Conservation (phyloP, 805 yeast species). For the Lachancea dasiensis region DNA sequence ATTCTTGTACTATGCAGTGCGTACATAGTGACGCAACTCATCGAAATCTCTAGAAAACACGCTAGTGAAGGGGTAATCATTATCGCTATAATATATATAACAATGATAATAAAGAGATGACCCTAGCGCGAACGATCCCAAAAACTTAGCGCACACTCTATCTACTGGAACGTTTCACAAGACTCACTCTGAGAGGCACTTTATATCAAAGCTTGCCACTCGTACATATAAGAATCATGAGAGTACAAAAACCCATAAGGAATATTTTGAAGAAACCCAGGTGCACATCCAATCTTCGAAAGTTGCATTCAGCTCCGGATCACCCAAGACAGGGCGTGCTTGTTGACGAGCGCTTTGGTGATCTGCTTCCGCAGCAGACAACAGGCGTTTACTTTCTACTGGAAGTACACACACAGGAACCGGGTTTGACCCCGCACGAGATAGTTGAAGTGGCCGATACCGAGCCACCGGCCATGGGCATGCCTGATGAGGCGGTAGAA, state of each 20-base stretch:
- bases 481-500: no score
- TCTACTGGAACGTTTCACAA: no score
- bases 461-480: conserved; percentile 1
- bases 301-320: conserved; percentile 5
- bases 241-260: conserved; percentile 4
- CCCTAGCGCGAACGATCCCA: no score
- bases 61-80: no score
- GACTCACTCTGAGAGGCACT: no score
- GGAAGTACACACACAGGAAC: conserved; percentile 7
- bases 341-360: conserved; percentile 7
- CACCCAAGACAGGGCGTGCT: conserved; percentile 9
- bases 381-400: conserved; percentile 8
- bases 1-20: no score
- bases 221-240: conserved; percentile 1
- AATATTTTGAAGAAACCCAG: conserved; percentile 4
- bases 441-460: conserved; percentile 7
- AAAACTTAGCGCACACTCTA: no score
- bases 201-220: no score
- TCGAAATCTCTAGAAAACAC: no score
- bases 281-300: background rate
- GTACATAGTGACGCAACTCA: no score
- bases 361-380: conserved; percentile 8
- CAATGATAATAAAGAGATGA: no score
- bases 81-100: no score
- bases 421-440: conserved; percentile 7